Evolutionary conservation across 140 eudicot species (phyloP).

Genomic region (Oenanthe javanica): DNA sequence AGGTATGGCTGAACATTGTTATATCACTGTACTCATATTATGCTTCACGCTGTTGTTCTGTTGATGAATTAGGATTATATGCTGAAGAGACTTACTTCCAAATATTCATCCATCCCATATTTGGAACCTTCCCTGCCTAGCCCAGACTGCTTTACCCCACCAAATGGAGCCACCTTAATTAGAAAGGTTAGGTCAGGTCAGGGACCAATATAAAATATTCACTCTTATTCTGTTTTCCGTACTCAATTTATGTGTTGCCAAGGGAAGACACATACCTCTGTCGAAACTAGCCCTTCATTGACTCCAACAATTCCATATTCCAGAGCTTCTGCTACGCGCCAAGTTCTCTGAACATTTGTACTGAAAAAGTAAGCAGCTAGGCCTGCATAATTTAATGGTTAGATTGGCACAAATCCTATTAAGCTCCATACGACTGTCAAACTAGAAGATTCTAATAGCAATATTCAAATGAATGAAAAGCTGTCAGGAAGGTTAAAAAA

Average conservation of each 20-base stretch:
- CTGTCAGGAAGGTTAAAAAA: not conserved
- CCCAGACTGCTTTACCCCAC: constrained; percentile 90
- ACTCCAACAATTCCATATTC: constrained; percentile 94
- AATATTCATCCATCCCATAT: constrained; percentile 82
- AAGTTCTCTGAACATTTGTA: constrained; percentile 50
- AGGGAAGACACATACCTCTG: constrained; percentile 49
- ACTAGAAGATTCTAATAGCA: not conserved
- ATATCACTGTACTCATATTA: not conserved
- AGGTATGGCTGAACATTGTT: not conserved
- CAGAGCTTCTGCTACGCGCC: constrained; percentile 96
- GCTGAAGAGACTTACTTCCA: constrained; percentile 48
- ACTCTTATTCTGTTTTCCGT: not conserved
- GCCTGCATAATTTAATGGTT: constrained; percentile 36
- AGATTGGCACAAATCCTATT: not conserved
- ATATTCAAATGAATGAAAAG: not conserved
- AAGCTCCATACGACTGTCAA: not conserved
- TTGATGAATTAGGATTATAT: not conserved
- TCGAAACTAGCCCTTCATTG: constrained; percentile 79
- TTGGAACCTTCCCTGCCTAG: constrained; percentile 96
- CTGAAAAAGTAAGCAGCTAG: constrained; percentile 88
- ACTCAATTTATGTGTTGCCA: not conserved
- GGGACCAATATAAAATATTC: constrained; percentile 8
- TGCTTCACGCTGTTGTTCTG: not conserved
- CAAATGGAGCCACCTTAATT: constrained; percentile 86
- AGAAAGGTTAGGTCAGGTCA: constrained; percentile 4